A percentile compares a stretch with the other conserved stretches of the same genome.
Evolutionary conservation across 805 yeast genomes (phyloP).

Genomic region (Starmera quercuum): DNA sequence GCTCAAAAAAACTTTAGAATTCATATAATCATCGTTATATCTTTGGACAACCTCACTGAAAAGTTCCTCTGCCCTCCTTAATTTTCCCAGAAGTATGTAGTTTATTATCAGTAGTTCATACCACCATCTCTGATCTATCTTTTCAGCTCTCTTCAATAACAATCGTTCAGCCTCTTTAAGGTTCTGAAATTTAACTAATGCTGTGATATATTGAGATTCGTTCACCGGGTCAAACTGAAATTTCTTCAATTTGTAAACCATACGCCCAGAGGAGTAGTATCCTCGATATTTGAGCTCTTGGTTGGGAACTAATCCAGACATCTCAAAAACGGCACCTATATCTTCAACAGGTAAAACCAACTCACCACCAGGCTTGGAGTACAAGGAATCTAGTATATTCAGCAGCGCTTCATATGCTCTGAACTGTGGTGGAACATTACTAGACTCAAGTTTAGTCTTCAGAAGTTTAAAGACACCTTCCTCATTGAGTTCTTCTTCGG

Average conservation of each 20-base stretch:
- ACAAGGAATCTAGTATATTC: no score
- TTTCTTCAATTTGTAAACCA: conserved; percentile 33
- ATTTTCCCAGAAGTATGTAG: conserved; percentile 25
- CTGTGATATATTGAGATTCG: conserved; percentile 41
- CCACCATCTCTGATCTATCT: conserved; percentile 44
- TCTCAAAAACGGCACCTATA: no score
- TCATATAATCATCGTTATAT: conserved; percentile 25
- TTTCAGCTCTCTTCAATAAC: conserved; percentile 26
- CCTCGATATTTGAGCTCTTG: conserved; percentile 26
- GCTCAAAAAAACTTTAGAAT: conserved; percentile 26
- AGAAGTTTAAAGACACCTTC: not conserved
- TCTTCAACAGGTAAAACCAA: no score
- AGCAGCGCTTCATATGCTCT: no score
- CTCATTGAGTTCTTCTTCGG: no score
- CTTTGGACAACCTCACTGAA: conserved; percentile 20
- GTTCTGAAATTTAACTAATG: conserved; percentile 28
- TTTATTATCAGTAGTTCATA: conserved; percentile 39
- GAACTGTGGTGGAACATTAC: no score
- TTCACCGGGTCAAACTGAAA: conserved; percentile 42
- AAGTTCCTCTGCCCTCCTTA: conserved; percentile 28
- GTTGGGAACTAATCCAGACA: no score
- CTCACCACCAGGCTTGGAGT: no score
- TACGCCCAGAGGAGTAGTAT: conserved; percentile 31
- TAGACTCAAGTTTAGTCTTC: no score
- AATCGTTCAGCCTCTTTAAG: conserved; percentile 29